Conservation (phyloP, 2,329 filamentous ascomycete species). For the Coniochaeta prunicola region DNA sequence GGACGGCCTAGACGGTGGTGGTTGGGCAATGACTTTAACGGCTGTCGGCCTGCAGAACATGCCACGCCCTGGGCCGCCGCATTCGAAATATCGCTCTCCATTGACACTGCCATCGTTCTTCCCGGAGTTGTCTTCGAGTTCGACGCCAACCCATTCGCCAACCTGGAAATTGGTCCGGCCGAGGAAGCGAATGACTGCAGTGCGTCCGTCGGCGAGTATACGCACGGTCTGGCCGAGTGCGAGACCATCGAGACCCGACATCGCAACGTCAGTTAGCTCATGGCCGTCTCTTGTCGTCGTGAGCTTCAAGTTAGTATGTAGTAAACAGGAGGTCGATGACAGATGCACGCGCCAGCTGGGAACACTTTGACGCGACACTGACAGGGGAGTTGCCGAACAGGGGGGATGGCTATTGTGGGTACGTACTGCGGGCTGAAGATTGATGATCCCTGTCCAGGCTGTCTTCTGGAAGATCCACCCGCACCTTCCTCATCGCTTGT, state of each 20-base stretch:
- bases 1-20: conserved; percentile 31
- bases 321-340: conserved; percentile 1
- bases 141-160: conserved; percentile 85
- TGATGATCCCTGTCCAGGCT: not conserved
- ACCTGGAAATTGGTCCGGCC: conserved; percentile 73
- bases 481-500: not conserved
- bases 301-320: not conserved
- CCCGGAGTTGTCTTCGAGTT: conserved; percentile 72
- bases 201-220: conserved; percentile 70
- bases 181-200: conserved; percentile 71
- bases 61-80: conserved; percentile 57
- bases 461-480: not conserved
- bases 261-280: not conserved
- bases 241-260: conserved; percentile 53
- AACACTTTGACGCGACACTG: conserved; percentile 2
- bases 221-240: conserved; percentile 67
- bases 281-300: not conserved
- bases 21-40: conserved; percentile 50
- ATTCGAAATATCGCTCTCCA: conserved; percentile 84
- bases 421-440: not conserved
- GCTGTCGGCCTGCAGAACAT: conserved; percentile 81
- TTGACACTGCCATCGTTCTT: conserved; percentile 94
- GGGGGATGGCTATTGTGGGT: not conserved
- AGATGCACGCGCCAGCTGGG: conserved; percentile 1
- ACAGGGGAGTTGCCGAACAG: not conserved